phyloP scores from a whole-genome alignment of 768 basidiomycete genomes.

The Boletus sp. region DNA sequence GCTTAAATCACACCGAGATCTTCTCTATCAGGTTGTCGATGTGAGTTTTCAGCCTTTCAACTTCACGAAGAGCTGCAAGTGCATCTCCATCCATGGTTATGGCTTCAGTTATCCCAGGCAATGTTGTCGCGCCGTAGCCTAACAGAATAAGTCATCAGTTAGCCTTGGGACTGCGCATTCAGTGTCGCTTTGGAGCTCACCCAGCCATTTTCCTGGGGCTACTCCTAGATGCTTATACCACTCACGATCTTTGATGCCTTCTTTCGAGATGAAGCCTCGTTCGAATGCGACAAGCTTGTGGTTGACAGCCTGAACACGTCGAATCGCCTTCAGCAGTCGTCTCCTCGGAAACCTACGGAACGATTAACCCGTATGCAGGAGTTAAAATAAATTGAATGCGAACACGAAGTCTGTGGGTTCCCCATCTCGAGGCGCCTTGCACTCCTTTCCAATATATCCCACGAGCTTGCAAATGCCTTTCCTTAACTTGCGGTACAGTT shows the following conservation, averaged over 20 bases:
- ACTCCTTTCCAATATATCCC: conserved; percentile 32
- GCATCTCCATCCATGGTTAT: conserved; percentile 66
- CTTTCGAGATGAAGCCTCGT: conserved; percentile 78
- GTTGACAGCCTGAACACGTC: conserved; percentile 60
- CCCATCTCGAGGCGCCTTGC: conserved; percentile 8
- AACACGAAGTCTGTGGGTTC: conserved; percentile 8
- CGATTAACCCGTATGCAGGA: not conserved
- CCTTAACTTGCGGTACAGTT: conserved; percentile 6
- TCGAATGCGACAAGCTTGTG: conserved; percentile 69
- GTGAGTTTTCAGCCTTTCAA: conserved; percentile 50
- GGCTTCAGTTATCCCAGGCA: conserved; percentile 80
- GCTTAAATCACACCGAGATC: conserved; percentile 16
- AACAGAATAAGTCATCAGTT: conserved; percentile 1
- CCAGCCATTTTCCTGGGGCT: conserved; percentile 85
- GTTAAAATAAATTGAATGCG: not conserved
- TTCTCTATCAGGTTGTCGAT: conserved; percentile 48
- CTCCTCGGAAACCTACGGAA: conserved; percentile 16
- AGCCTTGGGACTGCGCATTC: not conserved
- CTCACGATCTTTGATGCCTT: conserved; percentile 74
- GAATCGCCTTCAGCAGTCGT: conserved; percentile 53
- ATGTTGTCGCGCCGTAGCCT: conserved; percentile 86
- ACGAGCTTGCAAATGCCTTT: conserved; percentile 34
- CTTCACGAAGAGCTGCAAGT: conserved; percentile 60
- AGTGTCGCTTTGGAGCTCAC: conserved; percentile 36
- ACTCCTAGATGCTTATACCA: conserved; percentile 92